phyloP scores from a whole-genome alignment of 768 basidiomycete species.

The Amanita brunnescens region DNA sequence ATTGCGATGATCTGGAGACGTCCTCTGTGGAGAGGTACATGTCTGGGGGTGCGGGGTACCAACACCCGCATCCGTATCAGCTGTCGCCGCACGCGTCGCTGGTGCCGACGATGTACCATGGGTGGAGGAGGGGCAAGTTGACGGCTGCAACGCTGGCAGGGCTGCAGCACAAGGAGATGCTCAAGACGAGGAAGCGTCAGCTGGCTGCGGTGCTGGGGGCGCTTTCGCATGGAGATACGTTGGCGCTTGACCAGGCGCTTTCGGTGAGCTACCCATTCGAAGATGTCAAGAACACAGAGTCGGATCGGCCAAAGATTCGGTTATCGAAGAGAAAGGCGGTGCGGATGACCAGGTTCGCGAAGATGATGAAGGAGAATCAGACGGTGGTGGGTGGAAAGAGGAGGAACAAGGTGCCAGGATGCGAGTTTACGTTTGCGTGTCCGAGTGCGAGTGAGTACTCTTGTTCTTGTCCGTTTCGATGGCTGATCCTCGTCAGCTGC shows the following conservation, averaged over 20 bases:
- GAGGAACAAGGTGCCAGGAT: constrained; percentile 29
- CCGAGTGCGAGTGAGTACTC: constrained; percentile 63
- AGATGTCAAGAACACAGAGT: constrained; percentile 7
- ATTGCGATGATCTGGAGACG: constrained; percentile 14
- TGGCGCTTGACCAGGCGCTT: constrained; percentile 73
- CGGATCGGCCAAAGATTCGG: constrained; percentile 29
- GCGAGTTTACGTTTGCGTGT: constrained; percentile 54
- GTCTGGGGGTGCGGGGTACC: not conserved
- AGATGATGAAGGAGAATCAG: constrained; percentile 23
- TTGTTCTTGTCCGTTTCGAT: constrained; percentile 18
- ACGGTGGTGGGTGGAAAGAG: not conserved
- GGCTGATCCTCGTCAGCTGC: constrained; percentile 38
- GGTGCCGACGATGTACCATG: constrained; percentile 12
- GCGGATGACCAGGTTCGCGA: constrained; percentile 38
- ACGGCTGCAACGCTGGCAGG: constrained; percentile 58
- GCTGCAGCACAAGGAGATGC: constrained; percentile 66
- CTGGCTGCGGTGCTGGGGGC: constrained; percentile 63
- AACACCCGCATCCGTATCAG: not conserved
- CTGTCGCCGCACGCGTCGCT: constrained; percentile 3
- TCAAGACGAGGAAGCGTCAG: constrained; percentile 61
- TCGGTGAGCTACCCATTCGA: constrained; percentile 35
- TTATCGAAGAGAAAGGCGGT: constrained; percentile 47
- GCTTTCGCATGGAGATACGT: constrained; percentile 55
- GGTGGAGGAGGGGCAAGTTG: constrained; percentile 35
- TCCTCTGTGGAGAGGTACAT: not conserved